phyloP scores from a whole-genome alignment of 2,329 filamentous ascomycete species.

The Diaporthe sp. region DNA sequence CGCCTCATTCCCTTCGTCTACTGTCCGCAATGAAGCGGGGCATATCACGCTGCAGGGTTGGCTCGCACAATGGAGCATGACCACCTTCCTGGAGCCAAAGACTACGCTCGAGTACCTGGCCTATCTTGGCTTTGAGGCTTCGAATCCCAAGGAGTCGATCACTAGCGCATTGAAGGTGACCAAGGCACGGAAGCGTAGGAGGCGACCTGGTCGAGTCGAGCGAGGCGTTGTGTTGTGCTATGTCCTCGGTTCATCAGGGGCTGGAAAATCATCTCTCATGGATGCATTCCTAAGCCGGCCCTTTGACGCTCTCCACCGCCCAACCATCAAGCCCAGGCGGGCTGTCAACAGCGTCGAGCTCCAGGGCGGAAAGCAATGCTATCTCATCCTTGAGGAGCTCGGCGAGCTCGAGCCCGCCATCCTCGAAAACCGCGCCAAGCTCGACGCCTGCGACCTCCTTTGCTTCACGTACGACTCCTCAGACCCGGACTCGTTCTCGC shows the following conservation, averaged over 20 bases:
- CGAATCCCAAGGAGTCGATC: constrained; percentile 79
- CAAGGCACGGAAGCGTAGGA: constrained; percentile 87
- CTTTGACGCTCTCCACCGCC: constrained; percentile 85
- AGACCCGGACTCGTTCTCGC: constrained; percentile 93
- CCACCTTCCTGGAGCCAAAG: constrained; percentile 94
- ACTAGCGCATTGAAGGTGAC: constrained; percentile 92
- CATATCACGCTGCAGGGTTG: constrained; percentile 97
- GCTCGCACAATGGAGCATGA: constrained; percentile 99
- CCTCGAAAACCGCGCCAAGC: constrained; percentile 88
- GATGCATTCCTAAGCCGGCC: constrained; percentile 92
- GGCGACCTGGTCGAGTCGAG: constrained; percentile 85
- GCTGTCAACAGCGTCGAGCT: constrained; percentile 97
- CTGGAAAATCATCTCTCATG: constrained; percentile 91
- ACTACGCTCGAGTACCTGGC: constrained; percentile 96
- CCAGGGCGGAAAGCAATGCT: constrained; percentile 95
- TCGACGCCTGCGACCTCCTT: constrained; percentile 92
- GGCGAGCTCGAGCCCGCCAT: constrained; percentile 96
- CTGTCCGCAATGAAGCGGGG: constrained; percentile 93
- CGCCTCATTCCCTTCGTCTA: constrained; percentile 89
- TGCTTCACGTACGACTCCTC: constrained; percentile 98
- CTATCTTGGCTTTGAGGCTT: constrained; percentile 92
- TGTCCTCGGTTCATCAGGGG: constrained; percentile 84
- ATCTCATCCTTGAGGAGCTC: constrained; percentile 93
- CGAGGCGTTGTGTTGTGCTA: constrained; percentile 96
- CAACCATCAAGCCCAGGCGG: constrained; percentile 93